Conservation (phyloP, 139 green algal species). For the Coelastrella sp. region DNA sequence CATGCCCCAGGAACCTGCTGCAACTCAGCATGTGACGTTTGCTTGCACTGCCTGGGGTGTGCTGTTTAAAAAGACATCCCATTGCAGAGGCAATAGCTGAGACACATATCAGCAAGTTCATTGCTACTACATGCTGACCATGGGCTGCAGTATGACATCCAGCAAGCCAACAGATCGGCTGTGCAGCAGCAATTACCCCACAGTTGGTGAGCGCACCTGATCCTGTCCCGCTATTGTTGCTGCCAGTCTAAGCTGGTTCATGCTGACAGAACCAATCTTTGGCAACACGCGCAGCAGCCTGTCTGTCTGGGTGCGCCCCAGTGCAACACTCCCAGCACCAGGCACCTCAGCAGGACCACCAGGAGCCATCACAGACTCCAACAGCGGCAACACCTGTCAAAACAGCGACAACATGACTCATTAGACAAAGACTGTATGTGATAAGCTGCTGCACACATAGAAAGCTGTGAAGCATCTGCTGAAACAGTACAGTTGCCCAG, state of each 20-base stretch:
- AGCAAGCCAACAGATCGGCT: neutral
- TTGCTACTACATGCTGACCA: no score
- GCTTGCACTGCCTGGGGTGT: neutral
- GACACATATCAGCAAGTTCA: no score
- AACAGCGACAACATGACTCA: no score
- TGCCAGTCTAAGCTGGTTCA: slow-evolving; percentile 38
- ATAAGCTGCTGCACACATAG: no score
- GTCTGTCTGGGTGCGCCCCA: slow-evolving; percentile 70
- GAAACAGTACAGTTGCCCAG: no score
- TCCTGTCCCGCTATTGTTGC: slow-evolving; percentile 23
- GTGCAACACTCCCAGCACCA: slow-evolving; percentile 53
- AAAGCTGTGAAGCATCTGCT: no score
- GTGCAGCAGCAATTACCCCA: no score
- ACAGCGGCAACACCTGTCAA: slow-evolving; percentile 30
- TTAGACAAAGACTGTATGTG: no score
- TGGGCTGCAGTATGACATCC: neutral
- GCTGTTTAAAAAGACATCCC: no score
- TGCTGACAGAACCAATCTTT: slow-evolving; percentile 36
- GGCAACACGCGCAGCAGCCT: slow-evolving; percentile 65
- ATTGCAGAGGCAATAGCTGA: no score
- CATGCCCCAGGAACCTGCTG: no score
- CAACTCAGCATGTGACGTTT: neutral
- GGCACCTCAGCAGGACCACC: slow-evolving; percentile 60
- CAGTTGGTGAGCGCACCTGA: neutral
- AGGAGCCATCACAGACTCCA: slow-evolving; percentile 54